phyloP scores from a whole-genome alignment of 2,329 filamentous ascomycete species.

The Ophiosphaerella narmari region DNA sequence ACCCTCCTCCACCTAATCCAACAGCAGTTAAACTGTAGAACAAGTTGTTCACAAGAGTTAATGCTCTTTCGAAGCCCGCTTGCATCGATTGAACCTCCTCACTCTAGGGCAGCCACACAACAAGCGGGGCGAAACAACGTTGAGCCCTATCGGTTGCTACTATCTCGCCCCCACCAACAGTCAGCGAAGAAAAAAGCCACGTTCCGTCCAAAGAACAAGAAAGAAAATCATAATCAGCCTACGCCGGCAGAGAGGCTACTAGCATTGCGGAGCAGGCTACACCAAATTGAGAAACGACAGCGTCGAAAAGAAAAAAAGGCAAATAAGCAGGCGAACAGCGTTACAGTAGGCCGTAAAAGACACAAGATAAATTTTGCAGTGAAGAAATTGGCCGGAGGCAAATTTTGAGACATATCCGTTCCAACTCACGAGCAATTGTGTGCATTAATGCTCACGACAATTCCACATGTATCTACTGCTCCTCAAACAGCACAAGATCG shows the following conservation, averaged over 20 bases:
- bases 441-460: too few relatives aligned
- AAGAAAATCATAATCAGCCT: background rate
- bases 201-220: background rate
- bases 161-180: too few relatives aligned
- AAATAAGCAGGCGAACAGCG: background rate
- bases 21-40: background rate
- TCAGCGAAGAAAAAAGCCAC: background rate
- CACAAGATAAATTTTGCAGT: background rate
- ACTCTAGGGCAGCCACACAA: background rate
- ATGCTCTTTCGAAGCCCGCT: background rate
- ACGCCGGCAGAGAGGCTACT: slow-evolving; percentile 4
- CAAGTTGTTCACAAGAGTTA: background rate
- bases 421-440: too few relatives aligned
- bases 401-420: background rate
- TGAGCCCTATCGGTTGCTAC: too few relatives aligned
- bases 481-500: too few relatives aligned
- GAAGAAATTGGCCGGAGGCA: background rate
- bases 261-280: slow-evolving; percentile 8
- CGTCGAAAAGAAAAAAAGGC: background rate
- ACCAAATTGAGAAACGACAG: slow-evolving; percentile 8
- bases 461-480: too few relatives aligned
- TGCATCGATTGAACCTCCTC: background rate
- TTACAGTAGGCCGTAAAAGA: background rate
- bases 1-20: background rate
- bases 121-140: background rate